These are phyloP conservation scores for Ophiostoma triangulosporum DNA, from an alignment of 2,329 filamentous ascomycete species.

Conservation along the genomic window DNA sequence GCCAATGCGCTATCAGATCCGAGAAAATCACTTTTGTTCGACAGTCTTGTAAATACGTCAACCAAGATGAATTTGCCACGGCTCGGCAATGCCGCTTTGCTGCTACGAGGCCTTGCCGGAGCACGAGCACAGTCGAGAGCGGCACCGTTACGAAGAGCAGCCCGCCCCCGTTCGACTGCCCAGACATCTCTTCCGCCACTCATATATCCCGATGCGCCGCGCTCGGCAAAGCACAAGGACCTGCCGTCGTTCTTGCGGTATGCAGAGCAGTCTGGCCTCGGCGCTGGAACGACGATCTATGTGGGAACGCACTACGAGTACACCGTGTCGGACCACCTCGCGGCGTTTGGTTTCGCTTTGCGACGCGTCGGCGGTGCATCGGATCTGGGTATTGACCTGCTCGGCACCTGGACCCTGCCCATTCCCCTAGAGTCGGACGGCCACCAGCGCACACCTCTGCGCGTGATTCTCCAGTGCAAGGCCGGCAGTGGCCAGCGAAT, in stretches of 20 bases:
- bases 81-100: too few species aligned
- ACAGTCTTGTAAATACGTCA: not conserved
- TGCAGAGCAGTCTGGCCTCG: constrained; percentile 41
- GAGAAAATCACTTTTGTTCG: too few species aligned
- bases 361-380: constrained; percentile 50
- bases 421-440: not conserved
- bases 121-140: not conserved
- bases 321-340: constrained; percentile 41
- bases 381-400: constrained; percentile 61
- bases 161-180: not conserved
- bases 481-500: constrained; percentile 32
- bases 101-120: not conserved
- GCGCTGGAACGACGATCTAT: constrained; percentile 44
- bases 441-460: constrained; percentile 24
- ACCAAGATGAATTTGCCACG: not conserved
- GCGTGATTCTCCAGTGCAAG: constrained; percentile 56
- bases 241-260: constrained; percentile 53
- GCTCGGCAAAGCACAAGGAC: constrained; percentile 42
- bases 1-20: not conserved
- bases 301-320: constrained; percentile 71
- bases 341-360: constrained; percentile 49
- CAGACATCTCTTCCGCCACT: constrained; percentile 13
- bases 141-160: not conserved
- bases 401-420: constrained; percentile 56
- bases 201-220: constrained; percentile 31